phyloP scores from a whole-genome alignment of 2,329 filamentous ascomycete genomes.

The Paracoccidioides brasiliensis region DNA sequence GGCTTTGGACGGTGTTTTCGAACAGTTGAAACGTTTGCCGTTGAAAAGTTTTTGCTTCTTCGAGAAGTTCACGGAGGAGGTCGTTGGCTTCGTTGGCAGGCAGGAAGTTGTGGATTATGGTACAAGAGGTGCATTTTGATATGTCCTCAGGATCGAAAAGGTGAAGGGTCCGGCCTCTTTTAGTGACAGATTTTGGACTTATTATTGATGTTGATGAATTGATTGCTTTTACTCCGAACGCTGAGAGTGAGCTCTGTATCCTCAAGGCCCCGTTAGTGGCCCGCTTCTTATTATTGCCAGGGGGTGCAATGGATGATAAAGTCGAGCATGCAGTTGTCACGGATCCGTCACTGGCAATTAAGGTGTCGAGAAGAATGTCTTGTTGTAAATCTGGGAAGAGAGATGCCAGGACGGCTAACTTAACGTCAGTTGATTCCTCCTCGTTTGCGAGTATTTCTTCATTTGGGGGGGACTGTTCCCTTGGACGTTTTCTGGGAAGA shows the following conservation, averaged over 20 bases:
- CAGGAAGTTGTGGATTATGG: slow-evolving; percentile 84
- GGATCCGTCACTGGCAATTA: slow-evolving; percentile 65
- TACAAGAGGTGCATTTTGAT: slow-evolving; percentile 73
- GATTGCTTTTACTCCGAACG: slow-evolving; percentile 14
- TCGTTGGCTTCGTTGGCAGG: slow-evolving; percentile 56
- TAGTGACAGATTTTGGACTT: slow-evolving; percentile 31
- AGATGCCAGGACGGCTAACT: slow-evolving; percentile 71
- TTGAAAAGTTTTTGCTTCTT: slow-evolving; percentile 58
- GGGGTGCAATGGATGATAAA: slow-evolving; percentile 28
- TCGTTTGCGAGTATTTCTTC: slow-evolving; percentile 8
- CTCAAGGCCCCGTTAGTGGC: slow-evolving; percentile 29
- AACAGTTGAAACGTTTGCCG: slow-evolving; percentile 72
- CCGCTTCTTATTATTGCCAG: slow-evolving; percentile 25
- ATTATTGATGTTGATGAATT: neutral
- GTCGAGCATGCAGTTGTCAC: slow-evolving; percentile 51
- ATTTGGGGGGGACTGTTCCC: slow-evolving; percentile 8
- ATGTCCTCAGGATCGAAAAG: slow-evolving; percentile 73
- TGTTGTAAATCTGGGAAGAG: slow-evolving; percentile 53
- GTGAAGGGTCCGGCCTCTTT: slow-evolving; percentile 70
- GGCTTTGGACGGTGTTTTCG: slow-evolving; percentile 71
- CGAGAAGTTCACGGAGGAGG: slow-evolving; percentile 61
- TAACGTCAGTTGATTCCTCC: slow-evolving; percentile 75
- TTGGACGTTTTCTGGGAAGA: slow-evolving; percentile 25
- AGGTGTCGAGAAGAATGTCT: slow-evolving; percentile 59
- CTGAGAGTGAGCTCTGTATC: slow-evolving; percentile 51